Evolutionary conservation across 106 monocot genomes (phyloP).

Genomic region (Platanthera zijinensis): DNA sequence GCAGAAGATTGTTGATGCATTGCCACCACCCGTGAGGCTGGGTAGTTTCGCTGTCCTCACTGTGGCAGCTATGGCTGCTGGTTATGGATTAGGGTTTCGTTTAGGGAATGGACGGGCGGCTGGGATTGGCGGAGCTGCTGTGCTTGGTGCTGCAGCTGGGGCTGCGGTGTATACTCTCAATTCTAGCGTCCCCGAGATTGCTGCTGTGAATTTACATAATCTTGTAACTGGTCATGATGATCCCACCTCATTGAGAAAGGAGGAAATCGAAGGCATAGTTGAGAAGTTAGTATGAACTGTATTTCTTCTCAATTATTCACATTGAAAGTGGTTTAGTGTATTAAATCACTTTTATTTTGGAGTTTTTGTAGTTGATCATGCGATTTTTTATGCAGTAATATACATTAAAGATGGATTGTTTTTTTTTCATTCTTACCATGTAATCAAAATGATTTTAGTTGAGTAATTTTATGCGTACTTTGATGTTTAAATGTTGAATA

Average conservation of each 20-base stretch:
- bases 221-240: constrained; percentile 61
- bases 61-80: constrained; percentile 56
- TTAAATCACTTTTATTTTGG: not conserved
- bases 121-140: constrained; percentile 57
- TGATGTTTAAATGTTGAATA: not conserved
- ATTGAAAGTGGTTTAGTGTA: not conserved
- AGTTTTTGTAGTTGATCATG: not conserved
- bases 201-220: constrained; percentile 67
- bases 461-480: not conserved
- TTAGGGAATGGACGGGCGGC: constrained; percentile 28
- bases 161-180: constrained; percentile 49
- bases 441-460: not conserved
- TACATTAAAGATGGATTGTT: not conserved
- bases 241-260: constrained; percentile 49
- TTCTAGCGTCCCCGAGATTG: constrained; percentile 67
- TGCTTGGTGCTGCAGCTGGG: constrained; percentile 45
- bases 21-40: constrained; percentile 62
- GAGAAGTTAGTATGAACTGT: constrained; percentile 33
- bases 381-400: not conserved
- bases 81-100: constrained; percentile 58
- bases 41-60: constrained; percentile 39
- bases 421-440: not conserved
- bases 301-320: not conserved
- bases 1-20: constrained; percentile 36
- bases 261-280: constrained; percentile 52